Evolutionary conservation across 257 asterid species (phyloP).

Genomic region (Solanum etuberosum): DNA sequence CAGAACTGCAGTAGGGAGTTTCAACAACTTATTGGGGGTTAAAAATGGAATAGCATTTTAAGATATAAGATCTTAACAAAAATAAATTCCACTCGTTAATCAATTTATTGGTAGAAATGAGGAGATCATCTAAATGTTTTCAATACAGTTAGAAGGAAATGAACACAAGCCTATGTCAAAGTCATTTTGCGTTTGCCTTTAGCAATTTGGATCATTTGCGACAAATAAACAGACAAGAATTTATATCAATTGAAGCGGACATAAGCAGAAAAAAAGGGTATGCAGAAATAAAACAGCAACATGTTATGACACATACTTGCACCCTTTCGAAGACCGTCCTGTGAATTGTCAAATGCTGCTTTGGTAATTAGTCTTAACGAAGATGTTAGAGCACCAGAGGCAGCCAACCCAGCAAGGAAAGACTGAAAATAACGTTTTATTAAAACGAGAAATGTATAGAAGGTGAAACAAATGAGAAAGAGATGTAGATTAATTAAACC

Average conservation of each 20-base stretch:
- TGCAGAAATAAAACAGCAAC: not conserved
- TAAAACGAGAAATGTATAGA: not conserved
- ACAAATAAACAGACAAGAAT: not conserved
- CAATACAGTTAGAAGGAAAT: not conserved
- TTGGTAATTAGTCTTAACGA: constrained; percentile 29
- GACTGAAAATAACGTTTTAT: constrained; percentile 12
- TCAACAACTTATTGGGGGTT: too few relatives aligned
- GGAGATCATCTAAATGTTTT: not conserved
- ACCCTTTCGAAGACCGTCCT: constrained; percentile 30
- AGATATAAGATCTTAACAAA: not conserved
- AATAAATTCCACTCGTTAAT: not conserved
- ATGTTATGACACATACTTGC: constrained; percentile 16
- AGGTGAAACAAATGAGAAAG: not conserved
- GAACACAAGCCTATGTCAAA: not conserved
- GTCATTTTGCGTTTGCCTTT: not conserved
- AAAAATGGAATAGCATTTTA: not conserved
- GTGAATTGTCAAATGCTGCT: constrained; percentile 26
- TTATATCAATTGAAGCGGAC: not conserved
- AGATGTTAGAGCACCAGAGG: constrained; percentile 37
- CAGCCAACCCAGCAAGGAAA: constrained; percentile 34
- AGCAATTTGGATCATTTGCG: not conserved
- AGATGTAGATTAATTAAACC: not conserved
- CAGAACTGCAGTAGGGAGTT: constrained; percentile 18
- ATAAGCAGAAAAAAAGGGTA: too few relatives aligned
- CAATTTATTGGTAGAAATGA: not conserved